These are phyloP conservation scores for Castanea crenata DNA, from an alignment of 306 rosid genomes.

Conservation along the genomic window DNA sequence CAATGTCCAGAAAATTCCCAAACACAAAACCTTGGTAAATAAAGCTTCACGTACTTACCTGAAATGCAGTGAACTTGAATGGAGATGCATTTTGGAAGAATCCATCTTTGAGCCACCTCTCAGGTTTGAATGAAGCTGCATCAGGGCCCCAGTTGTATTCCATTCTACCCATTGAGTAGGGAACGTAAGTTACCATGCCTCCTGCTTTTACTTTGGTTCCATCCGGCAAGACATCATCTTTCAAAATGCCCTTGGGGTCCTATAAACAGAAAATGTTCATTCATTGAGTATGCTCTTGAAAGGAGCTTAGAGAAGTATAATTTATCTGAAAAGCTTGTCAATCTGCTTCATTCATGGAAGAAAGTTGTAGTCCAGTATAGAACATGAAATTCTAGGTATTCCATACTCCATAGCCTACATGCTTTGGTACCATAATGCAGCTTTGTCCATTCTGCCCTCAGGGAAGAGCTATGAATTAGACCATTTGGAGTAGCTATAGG, in stretches of 20 bases:
- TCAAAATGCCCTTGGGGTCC: constrained; percentile 88
- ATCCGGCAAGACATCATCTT: constrained; percentile 89
- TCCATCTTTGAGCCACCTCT: constrained; percentile 83
- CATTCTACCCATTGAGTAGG: constrained; percentile 98
- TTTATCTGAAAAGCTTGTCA: no score
- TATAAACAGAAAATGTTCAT: constrained; percentile 22
- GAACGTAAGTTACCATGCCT: constrained; percentile 95
- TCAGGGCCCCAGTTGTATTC: constrained; percentile 87
- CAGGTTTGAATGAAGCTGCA: constrained; percentile 79
- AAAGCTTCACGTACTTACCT: constrained; percentile 35
- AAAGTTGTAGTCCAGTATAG: no score
- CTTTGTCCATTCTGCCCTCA: neutral
- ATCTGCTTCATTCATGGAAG: no score
- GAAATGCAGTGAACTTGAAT: constrained; percentile 93
- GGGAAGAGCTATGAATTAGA: neutral
- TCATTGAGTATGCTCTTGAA: neutral
- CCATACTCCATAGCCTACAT: no score
- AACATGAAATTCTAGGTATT: no score
- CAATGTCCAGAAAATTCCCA: neutral
- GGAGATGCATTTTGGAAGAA: constrained; percentile 66
- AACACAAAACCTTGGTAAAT: neutral
- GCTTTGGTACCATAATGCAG: neutral
- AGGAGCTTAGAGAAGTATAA: neutral
- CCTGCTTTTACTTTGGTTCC: constrained; percentile 92
- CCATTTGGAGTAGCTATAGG: neutral